Base-by-base conservation (phyloP, 768 basidiomycete genomes). In the Dioszegia aurantiaca region DNA sequence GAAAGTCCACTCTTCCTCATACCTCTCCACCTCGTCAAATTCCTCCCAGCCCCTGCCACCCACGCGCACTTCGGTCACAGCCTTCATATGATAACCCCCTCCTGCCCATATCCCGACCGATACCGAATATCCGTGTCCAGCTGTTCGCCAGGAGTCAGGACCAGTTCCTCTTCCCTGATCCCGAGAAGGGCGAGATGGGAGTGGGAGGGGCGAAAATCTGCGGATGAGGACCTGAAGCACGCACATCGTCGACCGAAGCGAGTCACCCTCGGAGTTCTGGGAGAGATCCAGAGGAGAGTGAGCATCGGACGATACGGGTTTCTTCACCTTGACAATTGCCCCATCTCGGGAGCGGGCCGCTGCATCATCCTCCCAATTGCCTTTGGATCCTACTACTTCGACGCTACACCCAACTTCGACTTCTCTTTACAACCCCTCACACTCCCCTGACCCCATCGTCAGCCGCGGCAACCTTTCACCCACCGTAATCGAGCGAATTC, bases 231-330 rank as follows among this genome's bases (percentile, higher is more conserved):
- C 30, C 39, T 61, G 17, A 36, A 53, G 58, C 28, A 37, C 11
- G 56, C 67, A 2, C 61, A 65, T 74, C 70, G 63, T 69, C 84
- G 86, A 67, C 79, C 89, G 52, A 79, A 73, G 16, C 82, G 79
- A 61, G 86, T 57, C 6, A 77, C 79, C 0, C 67, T 87, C 87
- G 39, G 93, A 95, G 70, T 99, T 93, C 77, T 99, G 94, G 93
- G 92, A 95, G 77, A 83, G 91, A 14, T 94, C 89, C 77, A 83
- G 95, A 26, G 94, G 97, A 72, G 95, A 99, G 77, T 97, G 94
- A 70, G 82, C 87, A 43, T 83, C 86, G 33, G 87, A 89, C 1
- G 83, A 94, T 16, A 97, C 92, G 2, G 94, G 89, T 0, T 99
- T 99, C 79, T 97, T 97, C 73, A 83, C 84, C n/a, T 80, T 83